These are phyloP conservation scores for Alternaria infectoria DNA, from an alignment of 2,329 filamentous ascomycete genomes.

Conservation along the genomic window DNA sequence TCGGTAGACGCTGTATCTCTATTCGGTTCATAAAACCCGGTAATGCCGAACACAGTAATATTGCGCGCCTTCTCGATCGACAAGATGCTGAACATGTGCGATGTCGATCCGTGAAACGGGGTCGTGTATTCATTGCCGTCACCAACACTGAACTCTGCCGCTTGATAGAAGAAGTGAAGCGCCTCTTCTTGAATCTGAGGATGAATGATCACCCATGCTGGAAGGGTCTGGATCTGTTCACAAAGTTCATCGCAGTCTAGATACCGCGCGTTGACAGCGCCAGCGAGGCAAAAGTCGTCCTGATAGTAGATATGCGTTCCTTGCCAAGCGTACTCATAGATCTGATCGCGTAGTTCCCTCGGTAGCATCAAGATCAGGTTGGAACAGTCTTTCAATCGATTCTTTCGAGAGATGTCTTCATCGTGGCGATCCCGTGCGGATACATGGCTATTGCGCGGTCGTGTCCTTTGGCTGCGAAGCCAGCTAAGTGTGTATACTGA, in stretches of 20 bases:
- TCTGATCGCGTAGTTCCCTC: not conserved
- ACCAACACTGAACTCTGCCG: not conserved
- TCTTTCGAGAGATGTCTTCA: not conserved
- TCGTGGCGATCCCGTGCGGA: not conserved
- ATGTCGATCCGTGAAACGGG: not conserved
- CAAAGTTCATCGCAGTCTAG: not conserved
- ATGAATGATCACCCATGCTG: not conserved
- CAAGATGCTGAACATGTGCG: not conserved
- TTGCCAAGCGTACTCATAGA: not conserved
- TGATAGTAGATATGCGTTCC: not conserved
- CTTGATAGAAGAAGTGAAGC: not conserved
- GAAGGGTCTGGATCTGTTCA: not conserved
- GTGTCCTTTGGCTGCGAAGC: not conserved
- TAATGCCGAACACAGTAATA: not conserved
- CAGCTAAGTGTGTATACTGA: not conserved
- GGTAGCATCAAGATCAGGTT: not conserved
- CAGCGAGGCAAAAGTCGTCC: not conserved
- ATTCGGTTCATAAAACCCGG: not conserved
- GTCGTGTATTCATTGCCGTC: not conserved
- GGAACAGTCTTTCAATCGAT: not conserved
- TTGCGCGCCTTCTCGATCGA: not conserved
- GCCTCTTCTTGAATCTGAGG: not conserved
- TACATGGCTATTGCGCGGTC: not conserved
- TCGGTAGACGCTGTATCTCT: not conserved
- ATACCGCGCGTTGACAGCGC: not conserved